Conservation (phyloP, 768 basidiomycete species). For the Clathrus columnatus region DNA sequence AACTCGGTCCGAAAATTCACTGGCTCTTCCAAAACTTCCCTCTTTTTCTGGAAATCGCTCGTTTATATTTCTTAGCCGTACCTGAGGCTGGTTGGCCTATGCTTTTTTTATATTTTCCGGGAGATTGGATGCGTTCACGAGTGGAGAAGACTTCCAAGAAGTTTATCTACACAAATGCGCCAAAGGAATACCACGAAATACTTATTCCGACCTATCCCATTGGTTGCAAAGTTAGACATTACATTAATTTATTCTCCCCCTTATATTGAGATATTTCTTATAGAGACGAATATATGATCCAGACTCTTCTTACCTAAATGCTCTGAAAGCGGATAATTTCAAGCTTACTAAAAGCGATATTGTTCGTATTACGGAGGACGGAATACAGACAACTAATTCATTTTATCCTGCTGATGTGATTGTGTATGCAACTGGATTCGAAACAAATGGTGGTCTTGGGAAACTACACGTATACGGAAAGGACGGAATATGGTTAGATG, state of each 20-base stretch:
- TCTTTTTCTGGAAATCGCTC: background rate
- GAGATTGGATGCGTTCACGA: background rate
- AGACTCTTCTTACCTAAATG: conserved; percentile 19
- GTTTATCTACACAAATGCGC: conserved; percentile 14
- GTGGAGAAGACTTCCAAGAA: conserved; percentile 20
- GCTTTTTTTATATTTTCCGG: background rate
- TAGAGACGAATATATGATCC: conserved; percentile 18
- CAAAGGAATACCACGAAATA: conserved; percentile 16
- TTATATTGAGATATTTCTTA: no score
- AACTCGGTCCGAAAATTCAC: no score
- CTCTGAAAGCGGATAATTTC: conserved; percentile 14
- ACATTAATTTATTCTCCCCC: background rate
- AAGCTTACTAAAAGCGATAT: conserved; percentile 15
- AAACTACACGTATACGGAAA: conserved; percentile 15
- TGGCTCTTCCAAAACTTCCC: no score
- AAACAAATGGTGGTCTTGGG: conserved; percentile 4
- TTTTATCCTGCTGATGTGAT: conserved; percentile 17
- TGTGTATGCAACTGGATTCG: conserved; percentile 15
- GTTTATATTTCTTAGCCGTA: background rate
- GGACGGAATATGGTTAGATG: conserved; percentile 13
- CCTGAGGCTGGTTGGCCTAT: background rate
- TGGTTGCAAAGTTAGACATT: conserved; percentile 13
- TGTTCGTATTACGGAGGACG: conserved; percentile 5
- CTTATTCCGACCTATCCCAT: conserved; percentile 16
- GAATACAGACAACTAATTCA: conserved; percentile 11